Evolutionary conservation across 2,329 filamentous ascomycete species (phyloP), one percentile per base, ranked within the genome.

Genomic region (Pestalotiopsis sp.): DNA sequence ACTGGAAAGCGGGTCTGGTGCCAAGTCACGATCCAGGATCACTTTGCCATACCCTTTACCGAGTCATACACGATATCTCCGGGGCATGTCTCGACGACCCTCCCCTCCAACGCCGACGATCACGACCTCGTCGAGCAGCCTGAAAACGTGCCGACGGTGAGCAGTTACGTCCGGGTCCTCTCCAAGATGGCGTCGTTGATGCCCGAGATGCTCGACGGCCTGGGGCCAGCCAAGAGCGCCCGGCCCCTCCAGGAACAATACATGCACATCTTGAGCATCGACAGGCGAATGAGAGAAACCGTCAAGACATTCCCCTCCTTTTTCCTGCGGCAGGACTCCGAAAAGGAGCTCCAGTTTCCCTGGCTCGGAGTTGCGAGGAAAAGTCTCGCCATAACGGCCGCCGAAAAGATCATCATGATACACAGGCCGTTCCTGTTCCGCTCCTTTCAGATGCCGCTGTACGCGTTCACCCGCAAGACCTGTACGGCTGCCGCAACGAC

Each of bases 401-500:
- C 59, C 26, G 59, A 62, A 10, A 62, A 62, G 59, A 62, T 62
- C n/a, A 62, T 62, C 20, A 62, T 62, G 59, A 62, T 62, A 17
- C 59, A 62, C 22, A 38, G 59, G 14, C 59, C 59, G 20, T 62
- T 62, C 38, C 35, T 62, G 17, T 62, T 44, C 20, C 17, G 59
- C 11, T 62, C 59, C 3, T 62, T 62, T 30, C 38, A 40, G 17
- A 22, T 44, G 20, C 30, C 35, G 17, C n/a, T 38, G 3, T 62
- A 62, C n/a, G 59, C 22, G 13, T 62, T 62, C n/a, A 62, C 59
- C 11, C 30, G 59, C 7, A 38, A 35, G 20, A 62, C 59, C 17
- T 62, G 59, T 44, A 44, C 38, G 14, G 59, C 59, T 6, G 59
- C 59, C 22, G 59, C 59, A 1, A 62, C 35, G 59, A 62, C 59